Base-by-base conservation (phyloP, 2,329 filamentous ascomycete genomes). In the Beauveria brongniartii region DNA sequence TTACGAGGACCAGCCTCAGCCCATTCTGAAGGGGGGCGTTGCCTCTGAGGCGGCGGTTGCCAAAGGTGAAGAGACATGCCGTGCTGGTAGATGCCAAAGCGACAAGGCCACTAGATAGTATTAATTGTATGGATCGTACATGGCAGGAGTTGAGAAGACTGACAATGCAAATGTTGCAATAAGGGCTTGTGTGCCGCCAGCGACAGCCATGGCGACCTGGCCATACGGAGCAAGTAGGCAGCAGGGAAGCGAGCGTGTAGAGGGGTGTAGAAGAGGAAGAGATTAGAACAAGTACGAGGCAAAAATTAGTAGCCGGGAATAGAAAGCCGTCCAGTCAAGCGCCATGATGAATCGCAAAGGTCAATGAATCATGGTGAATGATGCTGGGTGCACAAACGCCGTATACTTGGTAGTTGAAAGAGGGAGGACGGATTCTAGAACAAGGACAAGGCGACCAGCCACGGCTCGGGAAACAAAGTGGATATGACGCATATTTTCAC, bases 1-100 rank as follows among this genome's bases (percentile, higher is more conserved):
- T 71, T 68, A 79, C 73, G 81, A 85, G 82, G 81, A 78, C 82
- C 82, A 85, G 82, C 82, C 82, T 84, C 81, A 79, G 77, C 74
- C 81, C 80, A 73, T 84, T 80, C 71, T 79, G 77, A 69, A 82
- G 76, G 63, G 82, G 71, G 46, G 77, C 71, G 63, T 75, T 75
- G 68, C 77, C 74, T 37, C 28, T 47, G 41, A 40, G 43, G 20
- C 20, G 50, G 5, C 43, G 41, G 74, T 81, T 74, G 65, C 77
- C 77, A 68, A 73, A 79, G 63, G 77, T 74, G 63, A 76, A 72
- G 66, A 80, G 73, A 70, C 80, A 72, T 65, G 78, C 71, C 55
- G 77, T 75, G 50, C 74, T 74, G 55, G 77, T 75, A 34, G 81
- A 78, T 59, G 80, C 78, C 68, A 80, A 80, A 66, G 82, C 75